These are phyloP conservation scores for Solanum hybrid DNA, from an alignment of 305 asterid species.

Conservation along the genomic window DNA sequence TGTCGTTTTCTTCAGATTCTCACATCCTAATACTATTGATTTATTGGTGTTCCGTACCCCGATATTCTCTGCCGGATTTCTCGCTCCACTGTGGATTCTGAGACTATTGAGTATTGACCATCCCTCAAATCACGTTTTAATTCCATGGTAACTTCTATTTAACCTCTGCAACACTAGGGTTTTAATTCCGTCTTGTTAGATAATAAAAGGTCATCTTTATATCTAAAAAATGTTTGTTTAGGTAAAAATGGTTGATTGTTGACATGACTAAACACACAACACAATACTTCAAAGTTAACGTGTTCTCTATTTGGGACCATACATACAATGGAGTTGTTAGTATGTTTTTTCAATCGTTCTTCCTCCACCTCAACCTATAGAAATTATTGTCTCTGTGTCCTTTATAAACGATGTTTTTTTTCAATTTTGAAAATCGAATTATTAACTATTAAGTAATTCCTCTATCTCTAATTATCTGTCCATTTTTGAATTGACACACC, in stretches of 20 bases:
- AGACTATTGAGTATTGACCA: background rate
- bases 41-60: constrained; percentile 18
- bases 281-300: background rate
- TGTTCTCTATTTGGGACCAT: background rate
- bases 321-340: background rate
- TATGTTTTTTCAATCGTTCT: background rate
- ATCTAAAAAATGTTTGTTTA: background rate
- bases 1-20: constrained; percentile 39
- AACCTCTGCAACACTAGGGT: constrained; percentile 5
- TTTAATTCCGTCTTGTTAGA: background rate
- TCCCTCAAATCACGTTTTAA: background rate
- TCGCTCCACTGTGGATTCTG: constrained; percentile 22
- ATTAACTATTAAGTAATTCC: too few relatives aligned
- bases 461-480: fast-evolving
- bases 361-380: background rate
- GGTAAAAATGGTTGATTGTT: background rate
- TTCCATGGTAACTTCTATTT: constrained; percentile 6
- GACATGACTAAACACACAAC: background rate
- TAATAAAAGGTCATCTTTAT: too few relatives aligned
- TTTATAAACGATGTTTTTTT: background rate
- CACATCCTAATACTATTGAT: background rate
- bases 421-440: background rate
- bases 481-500: too few relatives aligned
- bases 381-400: background rate
- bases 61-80: constrained; percentile 44